Conservation (phyloP, 2,329 filamentous ascomycete genomes). For the Aspergillus sojae region DNA sequence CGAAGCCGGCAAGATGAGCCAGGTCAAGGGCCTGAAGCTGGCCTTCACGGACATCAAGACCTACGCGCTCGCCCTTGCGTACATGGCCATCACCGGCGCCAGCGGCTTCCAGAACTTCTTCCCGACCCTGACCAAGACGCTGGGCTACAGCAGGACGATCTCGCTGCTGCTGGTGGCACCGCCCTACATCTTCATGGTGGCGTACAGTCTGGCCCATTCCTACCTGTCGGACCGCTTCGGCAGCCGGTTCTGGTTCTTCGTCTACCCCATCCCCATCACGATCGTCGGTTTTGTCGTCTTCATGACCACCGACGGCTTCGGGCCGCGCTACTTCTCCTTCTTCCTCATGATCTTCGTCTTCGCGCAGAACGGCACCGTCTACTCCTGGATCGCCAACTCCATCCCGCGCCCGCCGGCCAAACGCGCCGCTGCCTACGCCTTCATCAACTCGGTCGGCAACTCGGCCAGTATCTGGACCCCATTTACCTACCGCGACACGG, state of each 20-base stretch:
- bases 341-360: conserved; percentile 62
- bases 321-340: conserved; percentile 57
- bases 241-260: conserved; percentile 56
- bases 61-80: conserved; percentile 48
- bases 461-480: conserved; percentile 56
- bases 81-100: conserved; percentile 53
- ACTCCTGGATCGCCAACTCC: conserved; percentile 54
- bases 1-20: conserved; percentile 50
- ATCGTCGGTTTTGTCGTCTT: conserved; percentile 58
- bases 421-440: conserved; percentile 57
- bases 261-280: conserved; percentile 55
- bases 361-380: conserved; percentile 55
- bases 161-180: conserved; percentile 57
- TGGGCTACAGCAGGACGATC: conserved; percentile 49
- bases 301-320: conserved; percentile 56
- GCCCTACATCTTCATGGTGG: conserved; percentile 58
- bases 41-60: conserved; percentile 56
- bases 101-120: conserved; percentile 62
- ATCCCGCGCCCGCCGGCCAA: conserved; percentile 58
- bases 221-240: conserved; percentile 47
- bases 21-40: conserved; percentile 54
- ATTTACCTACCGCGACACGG: conserved; percentile 49
- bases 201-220: conserved; percentile 51
- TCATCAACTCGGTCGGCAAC: conserved; percentile 60
- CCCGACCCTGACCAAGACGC: conserved; percentile 52